These are phyloP conservation scores for Podila epigama DNA, from an alignment of 192 early-diverging fungal genomes.

Conservation along the genomic window DNA sequence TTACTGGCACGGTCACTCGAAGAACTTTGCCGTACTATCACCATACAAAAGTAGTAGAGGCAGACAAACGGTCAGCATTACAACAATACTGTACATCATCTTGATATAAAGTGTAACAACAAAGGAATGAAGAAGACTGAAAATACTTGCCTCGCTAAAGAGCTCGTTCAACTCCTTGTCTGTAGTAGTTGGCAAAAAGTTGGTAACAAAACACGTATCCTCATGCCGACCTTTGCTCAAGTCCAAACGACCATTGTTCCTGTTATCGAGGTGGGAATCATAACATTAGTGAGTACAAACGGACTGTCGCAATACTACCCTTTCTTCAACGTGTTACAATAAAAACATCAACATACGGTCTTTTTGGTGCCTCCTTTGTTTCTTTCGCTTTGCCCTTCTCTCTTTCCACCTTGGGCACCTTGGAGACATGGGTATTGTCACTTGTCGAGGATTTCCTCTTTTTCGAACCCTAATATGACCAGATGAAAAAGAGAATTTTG, in stretches of 20 bases:
- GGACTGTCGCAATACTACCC: not conserved
- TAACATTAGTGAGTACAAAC: no score
- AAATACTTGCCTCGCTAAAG: slow-evolving; percentile 15
- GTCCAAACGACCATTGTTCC: no score
- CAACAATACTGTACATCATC: no score
- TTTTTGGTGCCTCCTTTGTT: no score
- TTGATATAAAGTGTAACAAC: no score
- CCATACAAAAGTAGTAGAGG: not conserved
- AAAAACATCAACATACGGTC: not conserved
- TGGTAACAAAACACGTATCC: slow-evolving; percentile 35
- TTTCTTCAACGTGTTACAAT: not conserved
- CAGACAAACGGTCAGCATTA: not conserved
- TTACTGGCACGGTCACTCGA: not conserved
- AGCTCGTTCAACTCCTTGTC: slow-evolving; percentile 13
- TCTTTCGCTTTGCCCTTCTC: not conserved
- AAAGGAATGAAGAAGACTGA: not conserved
- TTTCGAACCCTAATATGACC: not conserved
- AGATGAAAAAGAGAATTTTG: not conserved
- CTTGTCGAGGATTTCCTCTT: slow-evolving; percentile 23
- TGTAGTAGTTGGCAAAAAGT: slow-evolving; percentile 17
- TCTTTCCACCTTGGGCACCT: slow-evolving; percentile 6
- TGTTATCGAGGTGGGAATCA: no score
- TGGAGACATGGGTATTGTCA: not conserved
- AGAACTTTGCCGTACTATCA: not conserved
- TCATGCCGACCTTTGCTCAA: slow-evolving; percentile 25